Base-by-base conservation (phyloP, 768 basidiomycete genomes). In the Leccinum fibrillosum region DNA sequence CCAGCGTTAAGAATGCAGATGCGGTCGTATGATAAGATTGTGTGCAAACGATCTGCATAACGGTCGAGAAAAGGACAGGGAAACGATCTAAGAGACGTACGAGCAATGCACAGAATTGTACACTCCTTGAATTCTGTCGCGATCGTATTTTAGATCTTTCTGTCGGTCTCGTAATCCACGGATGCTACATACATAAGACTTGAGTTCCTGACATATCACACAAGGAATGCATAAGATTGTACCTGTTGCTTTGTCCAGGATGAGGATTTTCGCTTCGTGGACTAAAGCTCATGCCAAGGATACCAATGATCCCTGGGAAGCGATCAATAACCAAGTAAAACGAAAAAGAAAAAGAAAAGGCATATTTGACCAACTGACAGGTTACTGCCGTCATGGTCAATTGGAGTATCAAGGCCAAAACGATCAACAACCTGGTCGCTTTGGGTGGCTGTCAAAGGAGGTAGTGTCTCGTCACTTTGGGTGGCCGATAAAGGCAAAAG, bases 211-310 rank as follows among this genome's bases (percentile, higher is more conserved):
- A 32, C 11, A 32, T 37, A n/a, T 35, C 48, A 30, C 1, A 34
- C 53, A 19, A 35, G 6, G 35, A 37, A 23, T 35, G 47, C 4
- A 11, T 45, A 23, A 50, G 37, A 17, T 54, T 64, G 49, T 63
- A 83, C 84, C 87, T 50, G 92, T 94, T 0, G 93, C 93, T 76
- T 95, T 94, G 68, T 97, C 94, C 11, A 98, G 78, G 49, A 97
- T 85, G 51, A 94, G 85, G 32, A 96, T 84, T 68, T 84, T 87
- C 12, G 88, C 81, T 68, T 94, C 83, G 64, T 94, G 91, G 34
- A 96, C 94, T 25, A 97, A 74, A 0, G 94, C 95, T 32, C 95
- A 80, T 13, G 95, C 95, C 30, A 96, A 80, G 3, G 90, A 92
- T 19, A 96, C 89, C 30, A 96, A 76, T 10, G 88, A 90, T 23